These are phyloP conservation scores for Cladorrhinum samala DNA, from an alignment of 495 filamentous ascomycete species.

Conservation along the genomic window DNA sequence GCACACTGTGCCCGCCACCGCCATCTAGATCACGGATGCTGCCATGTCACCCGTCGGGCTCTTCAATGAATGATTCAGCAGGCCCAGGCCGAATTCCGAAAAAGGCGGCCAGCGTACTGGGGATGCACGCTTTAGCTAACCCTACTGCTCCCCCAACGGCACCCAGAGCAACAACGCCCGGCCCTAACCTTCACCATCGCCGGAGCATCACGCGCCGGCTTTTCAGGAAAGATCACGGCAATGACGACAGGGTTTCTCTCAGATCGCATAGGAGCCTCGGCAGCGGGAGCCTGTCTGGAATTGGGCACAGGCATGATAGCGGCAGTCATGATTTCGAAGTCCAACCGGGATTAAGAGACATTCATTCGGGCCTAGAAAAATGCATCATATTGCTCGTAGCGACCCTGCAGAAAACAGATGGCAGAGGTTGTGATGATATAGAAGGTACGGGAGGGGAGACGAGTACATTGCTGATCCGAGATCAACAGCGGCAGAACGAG, in stretches of 20 bases:
- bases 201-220: slow-evolving; percentile 1
- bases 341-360: slow-evolving; percentile 17
- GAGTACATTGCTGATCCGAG: not conserved
- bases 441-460: not conserved
- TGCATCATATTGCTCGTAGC: slow-evolving; percentile 34
- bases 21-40: not conserved
- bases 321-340: not conserved
- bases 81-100: slow-evolving; percentile 26
- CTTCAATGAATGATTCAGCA: slow-evolving; percentile 5
- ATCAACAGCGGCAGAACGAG: slow-evolving; percentile 6
- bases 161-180: not conserved
- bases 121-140: slow-evolving; percentile 19
- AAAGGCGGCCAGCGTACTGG: slow-evolving; percentile 38
- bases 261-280: not conserved
- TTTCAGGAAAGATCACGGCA: not conserved
- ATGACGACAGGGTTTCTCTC: not conserved
- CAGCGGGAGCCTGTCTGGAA: no score
- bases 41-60: slow-evolving; percentile 8
- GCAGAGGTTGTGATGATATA: not conserved
- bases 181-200: not conserved
- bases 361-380: slow-evolving; percentile 32
- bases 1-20: slow-evolving; percentile 32
- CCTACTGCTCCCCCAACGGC: no score
- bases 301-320: not conserved
- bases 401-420: slow-evolving; percentile 28